These are phyloP conservation scores for Penicillium samsonianum DNA, from an alignment of 495 filamentous ascomycete species.

Conservation along the genomic window DNA sequence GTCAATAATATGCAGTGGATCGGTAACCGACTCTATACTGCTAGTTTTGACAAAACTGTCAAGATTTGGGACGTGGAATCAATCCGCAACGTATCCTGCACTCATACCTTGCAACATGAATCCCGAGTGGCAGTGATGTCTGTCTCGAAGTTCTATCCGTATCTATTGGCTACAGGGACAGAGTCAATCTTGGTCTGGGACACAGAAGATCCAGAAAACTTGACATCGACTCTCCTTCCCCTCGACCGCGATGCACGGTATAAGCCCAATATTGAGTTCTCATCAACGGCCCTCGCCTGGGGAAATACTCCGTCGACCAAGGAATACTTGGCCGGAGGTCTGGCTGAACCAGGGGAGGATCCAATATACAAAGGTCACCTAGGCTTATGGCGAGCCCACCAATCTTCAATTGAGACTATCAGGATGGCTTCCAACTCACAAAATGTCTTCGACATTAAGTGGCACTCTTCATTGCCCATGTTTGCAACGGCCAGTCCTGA, in stretches of 20 bases:
- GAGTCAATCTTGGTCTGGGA: conserved; percentile 38
- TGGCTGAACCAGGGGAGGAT: conserved; percentile 61
- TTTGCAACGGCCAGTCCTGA: conserved; percentile 66
- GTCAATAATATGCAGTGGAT: conserved; percentile 77
- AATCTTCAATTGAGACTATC: conserved; percentile 47
- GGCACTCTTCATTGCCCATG: conserved; percentile 62
- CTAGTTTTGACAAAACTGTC: conserved; percentile 77
- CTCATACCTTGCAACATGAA: conserved; percentile 60
- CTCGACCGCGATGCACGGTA: conserved; percentile 22
- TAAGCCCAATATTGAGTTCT: conserved; percentile 54
- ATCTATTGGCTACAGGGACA: conserved; percentile 55
- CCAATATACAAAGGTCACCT: conserved; percentile 66
- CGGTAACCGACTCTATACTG: conserved; percentile 65
- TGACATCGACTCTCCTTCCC: conserved; percentile 1
- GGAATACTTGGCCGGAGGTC: conserved; percentile 72
- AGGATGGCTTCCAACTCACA: conserved; percentile 54
- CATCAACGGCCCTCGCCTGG: conserved; percentile 74
- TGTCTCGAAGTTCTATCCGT: conserved; percentile 44
- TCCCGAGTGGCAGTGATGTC: conserved; percentile 73
- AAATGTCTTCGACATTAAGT: conserved; percentile 79
- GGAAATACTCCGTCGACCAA: conserved; percentile 52
- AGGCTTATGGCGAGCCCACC: conserved; percentile 66
- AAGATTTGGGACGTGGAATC: conserved; percentile 67
- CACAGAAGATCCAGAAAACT: conserved; percentile 11
- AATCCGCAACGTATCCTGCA: conserved; percentile 32